Base-by-base conservation (phyloP, 768 basidiomycete species). In the Lactifluus volemus region DNA sequence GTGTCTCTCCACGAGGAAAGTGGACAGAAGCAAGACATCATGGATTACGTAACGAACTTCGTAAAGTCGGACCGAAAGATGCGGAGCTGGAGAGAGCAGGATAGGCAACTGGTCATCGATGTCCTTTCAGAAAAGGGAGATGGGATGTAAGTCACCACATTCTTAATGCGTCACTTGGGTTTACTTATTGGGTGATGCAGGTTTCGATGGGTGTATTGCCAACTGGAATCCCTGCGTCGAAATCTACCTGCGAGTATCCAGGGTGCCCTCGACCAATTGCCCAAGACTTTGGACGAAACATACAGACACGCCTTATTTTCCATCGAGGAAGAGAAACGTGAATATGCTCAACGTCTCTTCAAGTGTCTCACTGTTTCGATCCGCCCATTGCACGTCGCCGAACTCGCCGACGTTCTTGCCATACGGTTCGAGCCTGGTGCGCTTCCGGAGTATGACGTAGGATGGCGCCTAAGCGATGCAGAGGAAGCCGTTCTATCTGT, bases 201-300 rank as follows among this genome's bases (percentile, higher is more conserved):
- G 60, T 60, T 60, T 4, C 8, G 48, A 50, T 60, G 49, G 47
- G 54, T 50, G 0, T 17, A n/a, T 3, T 60, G 60, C 19, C 60
- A 60, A 15, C 2, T 60, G 3, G 54, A 38, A 0, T 15, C 1
- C 11, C 9, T 60, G 10, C 49, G 60, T 36, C 29, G 32, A 1
- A 25, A 11, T 15, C 44, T 55, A 4, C 42, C 60, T 4, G 19
- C 41, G 2, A 47, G 54, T 21, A 55, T 60, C 25, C 19, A 34
- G 21, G 4, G 2, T 3, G 19, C 41, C n/a, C 29, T 55, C 10
- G 6, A 21, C 0, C 32, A 55, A 2, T 14, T 60, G 2, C 60
- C 60, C 0, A 9, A 42, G 14, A 50, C 30, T 0, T 12, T 60
- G 42, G 60, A 60, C 2, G 48, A 39, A 15, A 55, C 60, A 14